These are phyloP conservation scores for Tagetes erecta DNA, from an alignment of 129 eudicot species.

Conservation along the genomic window DNA sequence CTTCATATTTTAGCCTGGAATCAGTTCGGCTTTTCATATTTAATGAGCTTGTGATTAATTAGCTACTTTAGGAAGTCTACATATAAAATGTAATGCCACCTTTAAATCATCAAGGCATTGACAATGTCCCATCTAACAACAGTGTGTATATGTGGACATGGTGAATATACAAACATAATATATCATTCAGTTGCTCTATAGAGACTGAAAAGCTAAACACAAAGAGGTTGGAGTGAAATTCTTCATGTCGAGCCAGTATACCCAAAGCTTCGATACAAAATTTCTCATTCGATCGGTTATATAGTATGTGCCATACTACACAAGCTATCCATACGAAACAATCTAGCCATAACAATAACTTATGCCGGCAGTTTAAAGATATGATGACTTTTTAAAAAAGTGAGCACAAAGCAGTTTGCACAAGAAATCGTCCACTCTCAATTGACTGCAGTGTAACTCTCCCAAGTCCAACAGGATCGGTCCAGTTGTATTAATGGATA, in stretches of 20 bases:
- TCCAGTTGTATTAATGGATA: not conserved
- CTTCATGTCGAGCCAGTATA: slow-evolving; percentile 1
- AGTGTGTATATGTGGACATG: not conserved
- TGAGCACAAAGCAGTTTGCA: slow-evolving; percentile 1
- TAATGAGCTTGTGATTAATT: not conserved
- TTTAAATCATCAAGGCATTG: not conserved
- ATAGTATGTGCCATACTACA: not conserved
- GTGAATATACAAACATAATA: not conserved
- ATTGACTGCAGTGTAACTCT: not conserved
- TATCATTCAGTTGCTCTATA: slow-evolving; percentile 7
- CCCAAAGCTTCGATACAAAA: not conserved
- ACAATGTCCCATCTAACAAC: not conserved
- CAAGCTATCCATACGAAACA: not conserved
- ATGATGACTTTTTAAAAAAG: not conserved
- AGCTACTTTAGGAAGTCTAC: not conserved
- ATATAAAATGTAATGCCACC: not conserved
- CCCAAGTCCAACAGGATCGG: not conserved
- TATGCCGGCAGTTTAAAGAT: not conserved
- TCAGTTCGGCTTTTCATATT: not conserved
- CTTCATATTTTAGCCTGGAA: not conserved
- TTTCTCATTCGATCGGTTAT: slow-evolving; percentile 9
- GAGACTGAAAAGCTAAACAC: not conserved
- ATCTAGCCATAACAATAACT: not conserved
- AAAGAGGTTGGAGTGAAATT: slow-evolving; percentile 1
- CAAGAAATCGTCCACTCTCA: not conserved